Base-by-base conservation (phyloP, 73 alveolate species). In the Blepharisma stoltei region DNA sequence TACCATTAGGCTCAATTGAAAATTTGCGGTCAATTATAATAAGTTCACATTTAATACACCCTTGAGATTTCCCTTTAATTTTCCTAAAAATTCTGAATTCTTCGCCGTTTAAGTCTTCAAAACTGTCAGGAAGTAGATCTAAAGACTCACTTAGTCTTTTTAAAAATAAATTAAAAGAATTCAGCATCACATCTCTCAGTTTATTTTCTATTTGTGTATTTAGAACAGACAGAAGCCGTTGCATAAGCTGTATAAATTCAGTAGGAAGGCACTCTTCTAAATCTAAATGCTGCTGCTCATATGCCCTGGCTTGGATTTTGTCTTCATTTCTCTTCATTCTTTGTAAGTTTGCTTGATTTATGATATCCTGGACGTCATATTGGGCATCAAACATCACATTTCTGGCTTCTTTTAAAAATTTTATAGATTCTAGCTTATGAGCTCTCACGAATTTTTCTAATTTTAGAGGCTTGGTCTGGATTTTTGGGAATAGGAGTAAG, bases 301-400 rank as follows among this genome's bases (percentile, higher is more conserved):
- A 81, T 67, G 85, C 67, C 7, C 87, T 84, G 44, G 84, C 93
- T 41, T 82, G n/a, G 11, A 60, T 55, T 55, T 87, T 73, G 44
- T 81, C 32, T 37, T 65, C 55, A 48, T 86, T 86, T 6, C 81
- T 55, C 60, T 76, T 77, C 76, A 73, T 81, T 47, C 86, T 67
- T 37, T 81, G 46, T 50, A 46, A 50, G 3, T 78, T 80, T 52
- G 73, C 93, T 7, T 69, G 75, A 6, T 70, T 77, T 6, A 86
- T 54, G 83, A 86, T 82, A 46, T 55, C 23, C 20, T 82, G 79
- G 21, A 86, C 67, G 48, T 86, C 93, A 68, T 76, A 86, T 67
- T 86, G 78, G 0, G 90, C 82, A 53, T 86, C 93, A 54, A 86
- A 82, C 87, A 86, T 86, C 45, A 80, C 78, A 82, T 86, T 86